Base-by-base conservation (phyloP, 106 monocot species). In the Amphibolis antarctica region DNA sequence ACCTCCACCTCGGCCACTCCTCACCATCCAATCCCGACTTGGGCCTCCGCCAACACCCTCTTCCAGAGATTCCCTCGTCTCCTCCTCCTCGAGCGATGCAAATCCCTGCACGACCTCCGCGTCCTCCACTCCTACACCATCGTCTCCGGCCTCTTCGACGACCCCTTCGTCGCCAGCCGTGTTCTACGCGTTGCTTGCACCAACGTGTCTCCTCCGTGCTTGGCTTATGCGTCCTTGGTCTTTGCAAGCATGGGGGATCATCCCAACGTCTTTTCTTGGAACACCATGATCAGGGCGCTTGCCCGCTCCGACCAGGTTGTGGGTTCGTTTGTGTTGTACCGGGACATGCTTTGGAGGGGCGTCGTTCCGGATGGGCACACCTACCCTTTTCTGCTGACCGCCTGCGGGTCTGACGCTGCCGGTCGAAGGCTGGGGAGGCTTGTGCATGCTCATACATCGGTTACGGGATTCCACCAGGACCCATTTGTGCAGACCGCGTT, bases 241-340 rank as follows among this genome's bases (percentile, higher is more conserved):
- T 85, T 85, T 44, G 10, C 42, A 53, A 55, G 65, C 9, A 80
- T 85, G 44, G 24, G 44, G 17, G 28, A 45, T 0, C 76, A 45
- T 0, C 76, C 82, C 55, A 80, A 71, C 46, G 13, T 71, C 7
- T 89, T 85, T 82, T 89, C 85, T 28, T 83, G 71, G 78, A 89
- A 85, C 60, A 73, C 85, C 42, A 42, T 89, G 60, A 85, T 85
- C 65, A 68, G 75, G 48, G 44, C 69, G 10, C 55, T 72, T n/a
- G 58, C 78, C 10, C 25, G 28, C 3, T 44, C 63, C 0, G 36
- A 43, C 10, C 43, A 15, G 28, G 43, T 57, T 6, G 22, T 51
- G 0, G 46, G 9, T 1, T 74, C 79, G 24, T 69, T 82, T 21
- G 42, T 51, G 0, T 17, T 85, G 31, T 89, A 76, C 42, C 49